A percentile compares a stretch with the other conserved stretches of the same genome.
phyloP scores from a whole-genome alignment of 2,329 filamentous ascomycete genomes.

The Eutypella sp. region DNA sequence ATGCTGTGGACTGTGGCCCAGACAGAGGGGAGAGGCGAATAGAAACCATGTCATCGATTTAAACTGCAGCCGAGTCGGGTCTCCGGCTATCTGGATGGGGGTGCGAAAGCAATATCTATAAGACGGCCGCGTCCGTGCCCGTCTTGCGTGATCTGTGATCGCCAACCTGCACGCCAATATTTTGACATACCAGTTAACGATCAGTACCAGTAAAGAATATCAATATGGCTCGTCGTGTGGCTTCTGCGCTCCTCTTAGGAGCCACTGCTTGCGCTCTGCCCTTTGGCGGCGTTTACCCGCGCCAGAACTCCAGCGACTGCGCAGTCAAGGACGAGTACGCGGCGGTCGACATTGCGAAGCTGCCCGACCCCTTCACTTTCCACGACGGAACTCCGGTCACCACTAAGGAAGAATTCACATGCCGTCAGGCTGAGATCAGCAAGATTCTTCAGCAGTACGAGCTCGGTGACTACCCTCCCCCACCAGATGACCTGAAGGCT shows the following conservation, averaged over 20 bases:
- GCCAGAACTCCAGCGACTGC: constrained; percentile 31
- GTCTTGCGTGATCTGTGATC: background rate
- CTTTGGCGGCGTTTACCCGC: constrained; percentile 30
- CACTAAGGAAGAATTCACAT: constrained; percentile 42
- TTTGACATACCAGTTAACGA: constrained; percentile 1
- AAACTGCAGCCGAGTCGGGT: no score
- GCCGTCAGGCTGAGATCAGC: constrained; percentile 44
- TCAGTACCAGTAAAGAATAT: background rate
- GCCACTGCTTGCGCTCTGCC: constrained; percentile 26
- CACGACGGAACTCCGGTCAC: constrained; percentile 37
- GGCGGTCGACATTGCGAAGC: constrained; percentile 31
- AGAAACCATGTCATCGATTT: no score
- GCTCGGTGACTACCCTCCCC: constrained; percentile 42
- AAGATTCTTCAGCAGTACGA: constrained; percentile 46
- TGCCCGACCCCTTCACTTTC: constrained; percentile 45
- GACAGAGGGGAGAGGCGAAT: background rate
- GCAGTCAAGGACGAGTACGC: constrained; percentile 29
- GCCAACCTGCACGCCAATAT: constrained; percentile 3
- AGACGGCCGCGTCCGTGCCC: background rate
- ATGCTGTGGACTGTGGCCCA: background rate
- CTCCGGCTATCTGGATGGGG: background rate
- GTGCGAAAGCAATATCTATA: no score
- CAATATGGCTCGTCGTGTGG: constrained; percentile 22
- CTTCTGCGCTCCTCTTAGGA: constrained; percentile 25
- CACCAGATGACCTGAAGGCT: constrained; percentile 41